Conservation (phyloP, 176 grass and related monocot genomes). For the Echinochloa phyllopogon region DNA sequence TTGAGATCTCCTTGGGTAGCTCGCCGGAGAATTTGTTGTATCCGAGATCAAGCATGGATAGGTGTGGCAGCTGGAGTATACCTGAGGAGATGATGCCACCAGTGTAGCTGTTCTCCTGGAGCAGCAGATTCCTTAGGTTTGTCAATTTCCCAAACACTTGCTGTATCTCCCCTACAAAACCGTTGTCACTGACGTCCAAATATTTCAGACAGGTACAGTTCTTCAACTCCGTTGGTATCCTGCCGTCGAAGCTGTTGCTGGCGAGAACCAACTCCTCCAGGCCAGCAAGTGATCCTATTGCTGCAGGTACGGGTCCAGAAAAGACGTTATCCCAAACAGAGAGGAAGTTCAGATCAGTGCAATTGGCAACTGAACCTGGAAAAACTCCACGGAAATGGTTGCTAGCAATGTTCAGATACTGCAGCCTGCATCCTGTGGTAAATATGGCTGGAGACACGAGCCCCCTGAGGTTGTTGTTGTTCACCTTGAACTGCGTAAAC, state of each 20-base stretch:
- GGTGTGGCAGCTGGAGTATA: constrained; percentile 45
- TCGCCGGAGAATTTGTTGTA: constrained; percentile 49
- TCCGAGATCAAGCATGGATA: constrained; percentile 54
- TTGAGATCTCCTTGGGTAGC: constrained; percentile 40
- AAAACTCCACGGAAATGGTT: constrained; percentile 47
- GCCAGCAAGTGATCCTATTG: constrained; percentile 40
- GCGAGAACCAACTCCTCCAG: constrained; percentile 44
- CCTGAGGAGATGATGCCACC: constrained; percentile 54
- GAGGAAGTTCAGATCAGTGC: constrained; percentile 38
- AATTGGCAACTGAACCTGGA: constrained; percentile 59
- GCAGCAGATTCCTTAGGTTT: constrained; percentile 34
- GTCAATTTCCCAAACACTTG: constrained; percentile 47
- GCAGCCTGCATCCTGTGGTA: not conserved
- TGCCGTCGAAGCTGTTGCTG: constrained; percentile 45
- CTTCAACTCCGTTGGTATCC: constrained; percentile 47
- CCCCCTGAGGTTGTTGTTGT: constrained; percentile 57
- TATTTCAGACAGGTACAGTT: constrained; percentile 50
- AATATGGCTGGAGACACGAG: constrained; percentile 28
- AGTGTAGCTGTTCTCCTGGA: constrained; percentile 51
- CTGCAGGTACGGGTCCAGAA: constrained; percentile 19
- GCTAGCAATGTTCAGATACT: not conserved
- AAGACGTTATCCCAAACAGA: constrained; percentile 18
- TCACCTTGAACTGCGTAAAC: constrained; percentile 29
- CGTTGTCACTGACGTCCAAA: constrained; percentile 55
- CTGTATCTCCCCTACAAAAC: constrained; percentile 56